Base-by-base conservation (phyloP, 148 eudicot species). In the Bassia scoparia region DNA sequence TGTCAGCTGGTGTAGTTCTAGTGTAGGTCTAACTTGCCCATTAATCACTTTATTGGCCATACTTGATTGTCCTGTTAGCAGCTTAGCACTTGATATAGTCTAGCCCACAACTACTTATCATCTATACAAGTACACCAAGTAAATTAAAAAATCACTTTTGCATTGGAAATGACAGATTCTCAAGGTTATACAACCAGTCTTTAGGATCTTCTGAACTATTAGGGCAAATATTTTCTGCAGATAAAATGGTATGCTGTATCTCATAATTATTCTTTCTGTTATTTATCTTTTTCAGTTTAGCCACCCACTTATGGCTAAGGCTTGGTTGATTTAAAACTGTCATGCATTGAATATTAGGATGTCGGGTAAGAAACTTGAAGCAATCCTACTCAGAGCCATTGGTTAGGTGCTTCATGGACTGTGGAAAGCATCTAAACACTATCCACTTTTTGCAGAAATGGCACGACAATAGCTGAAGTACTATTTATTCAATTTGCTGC, bases 391-490 rank as follows among this genome's bases (percentile, higher is more conserved):
- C 97, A n/a, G 96, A 85, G n/a, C n/a, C 58, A 86, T 96, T 96
- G 97, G 96, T 79, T 96, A 70, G 99, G 96, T 80, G 82, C 74
- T 67, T 70, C 96, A 58, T 92, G 99, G 96, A 69, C 76, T 95
- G 99, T 78, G 89, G 92, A 63, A 92, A 96, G 83, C 97, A 88
- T n/a, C n/a, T 96, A 37, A 85, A 72, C 97, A 96, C 79, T 92
- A 80, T 63, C 88, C 97, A 48, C 87, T 70, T 96, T 96, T 79
- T 82, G 82, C 79, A 86, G 96, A 80, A 96, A 88, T 74, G 91
- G 90, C 70, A 87, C 87, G 54, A 83, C 89, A n/a, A 88, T 96
- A 43, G 71, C 84, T 59, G 99, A 82, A 88, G 88, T 77, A 77
- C 69, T 41, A 41, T 41, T 5, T 72, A 69, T 54, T 38, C 34